Conservation (phyloP, 805 yeast species). For the Candida peoriensis region DNA sequence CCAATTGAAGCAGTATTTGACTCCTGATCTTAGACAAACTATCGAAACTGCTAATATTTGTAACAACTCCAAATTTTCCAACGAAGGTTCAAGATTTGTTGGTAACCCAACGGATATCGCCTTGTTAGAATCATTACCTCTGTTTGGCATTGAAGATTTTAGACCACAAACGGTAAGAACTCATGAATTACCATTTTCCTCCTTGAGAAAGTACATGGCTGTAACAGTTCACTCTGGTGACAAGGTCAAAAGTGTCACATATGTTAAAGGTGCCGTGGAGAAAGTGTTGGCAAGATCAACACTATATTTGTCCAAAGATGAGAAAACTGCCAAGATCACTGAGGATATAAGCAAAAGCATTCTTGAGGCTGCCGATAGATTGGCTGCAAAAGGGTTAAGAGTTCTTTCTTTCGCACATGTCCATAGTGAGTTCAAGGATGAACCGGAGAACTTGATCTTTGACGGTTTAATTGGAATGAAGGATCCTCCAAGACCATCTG, state of each 20-base stretch:
- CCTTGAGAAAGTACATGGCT: slow-evolving; percentile 88
- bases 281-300: slow-evolving; percentile 57
- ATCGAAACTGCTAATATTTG: slow-evolving; percentile 68
- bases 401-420: slow-evolving; percentile 74
- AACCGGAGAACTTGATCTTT: slow-evolving; percentile 61
- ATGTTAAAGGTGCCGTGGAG: slow-evolving; percentile 90
- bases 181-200: slow-evolving; percentile 80
- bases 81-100: slow-evolving; percentile 61
- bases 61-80: slow-evolving; percentile 67
- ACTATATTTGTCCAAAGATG: slow-evolving; percentile 53
- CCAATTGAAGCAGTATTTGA: slow-evolving; percentile 37
- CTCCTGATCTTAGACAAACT: slow-evolving; percentile 49
- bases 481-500: slow-evolving; percentile 95
- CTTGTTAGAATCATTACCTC: slow-evolving; percentile 64
- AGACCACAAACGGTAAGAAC: slow-evolving; percentile 57
- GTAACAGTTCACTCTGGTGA: slow-evolving; percentile 60
- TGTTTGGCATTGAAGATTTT: slow-evolving; percentile 66
- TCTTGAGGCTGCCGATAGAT: slow-evolving; percentile 46
- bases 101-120: slow-evolving; percentile 98
- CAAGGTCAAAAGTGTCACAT: slow-evolving; percentile 48
- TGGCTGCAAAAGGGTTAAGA: slow-evolving; percentile 83
- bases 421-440: slow-evolving; percentile 31
- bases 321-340: slow-evolving; percentile 55
- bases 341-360: slow-evolving; percentile 30
- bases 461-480: slow-evolving; percentile 92